Evolutionary conservation across 192 early-diverging fungal genomes (phyloP).

Genomic region (Mortierella claussenii): DNA sequence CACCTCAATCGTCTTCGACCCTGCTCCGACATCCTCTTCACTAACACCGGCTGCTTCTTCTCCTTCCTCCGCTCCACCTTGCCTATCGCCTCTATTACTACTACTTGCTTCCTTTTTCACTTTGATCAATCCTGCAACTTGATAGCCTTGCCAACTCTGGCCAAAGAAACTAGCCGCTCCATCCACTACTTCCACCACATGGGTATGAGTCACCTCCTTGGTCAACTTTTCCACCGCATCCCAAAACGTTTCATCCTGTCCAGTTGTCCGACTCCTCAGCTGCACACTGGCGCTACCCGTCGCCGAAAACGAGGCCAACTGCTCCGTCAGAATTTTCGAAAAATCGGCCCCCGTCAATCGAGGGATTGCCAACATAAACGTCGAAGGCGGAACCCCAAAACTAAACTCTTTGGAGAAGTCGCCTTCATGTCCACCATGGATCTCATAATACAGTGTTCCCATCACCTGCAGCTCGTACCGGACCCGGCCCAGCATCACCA

Average conservation of each 20-base stretch:
- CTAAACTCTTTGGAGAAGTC: constrained; percentile 46
- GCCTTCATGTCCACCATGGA: constrained; percentile 23
- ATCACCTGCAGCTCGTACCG: constrained; percentile 49
- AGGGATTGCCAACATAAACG: constrained; percentile 58
- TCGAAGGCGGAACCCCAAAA: constrained; percentile 58
- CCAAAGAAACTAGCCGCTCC: constrained; percentile 71
- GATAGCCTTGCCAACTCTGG: constrained; percentile 62
- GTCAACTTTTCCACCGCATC: constrained; percentile 61
- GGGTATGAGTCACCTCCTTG: constrained; percentile 54
- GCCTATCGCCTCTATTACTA: background rate
- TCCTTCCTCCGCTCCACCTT: background rate
- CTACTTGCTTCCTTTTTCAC: constrained; percentile 32
- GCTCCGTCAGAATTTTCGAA: constrained; percentile 53
- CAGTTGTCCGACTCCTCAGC: constrained; percentile 32
- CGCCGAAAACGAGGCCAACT: constrained; percentile 58
- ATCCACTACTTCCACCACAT: constrained; percentile 67
- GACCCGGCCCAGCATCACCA: constrained; percentile 45
- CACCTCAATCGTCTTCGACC: constrained; percentile 53
- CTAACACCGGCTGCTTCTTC: constrained; percentile 2
- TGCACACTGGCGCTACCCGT: constrained; percentile 52
- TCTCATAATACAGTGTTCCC: constrained; percentile 35
- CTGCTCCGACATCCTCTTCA: too few relatives aligned
- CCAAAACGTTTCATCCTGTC: constrained; percentile 56
- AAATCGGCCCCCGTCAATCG: constrained; percentile 61
- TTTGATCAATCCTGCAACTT: constrained; percentile 68